Evolutionary conservation across 306 rosid species (phyloP), one percentile per base, ranked within the genome.

Genomic region (Rubus parviflorus): DNA sequence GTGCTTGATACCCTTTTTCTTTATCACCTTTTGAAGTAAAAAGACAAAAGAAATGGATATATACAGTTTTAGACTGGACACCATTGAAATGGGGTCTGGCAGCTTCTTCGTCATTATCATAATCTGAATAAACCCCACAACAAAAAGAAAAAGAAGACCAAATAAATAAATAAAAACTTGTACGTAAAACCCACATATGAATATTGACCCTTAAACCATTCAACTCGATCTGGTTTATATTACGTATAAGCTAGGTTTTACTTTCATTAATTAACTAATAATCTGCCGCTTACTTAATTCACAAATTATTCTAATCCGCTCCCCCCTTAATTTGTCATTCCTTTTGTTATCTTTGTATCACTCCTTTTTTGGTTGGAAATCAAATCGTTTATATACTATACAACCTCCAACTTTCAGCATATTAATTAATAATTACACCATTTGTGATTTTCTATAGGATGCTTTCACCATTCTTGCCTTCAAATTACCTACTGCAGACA

Each of bases 101-200:
- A 57, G 79, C 70, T 80, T 74, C 75, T 20, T 65, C 12, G 71
- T 75, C 72, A 13, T 70, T 69, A 40, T 80, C 58, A 23, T 45
- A 1, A n/a, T 25, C 40, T 20, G 19, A 9, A 51, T 9, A 60
- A 60, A 60, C 66, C 68, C 68, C 45, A 63, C 69, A 63, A 3
- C 23, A 8, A 64, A 64, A 64, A 64, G 47, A 17, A 62, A 37
- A 38, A 64, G 69, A 37, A 13, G 22, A 63, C 15, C 5, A 1
- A 19, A 43, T 9, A 43, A 43, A 43, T 43, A 19, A 54, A 8
- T 5, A 62, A 13, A 43, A 35, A 0, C 68, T 30, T 25, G 42
- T 11, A 1, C 8, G 53, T 63, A 38, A 62, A 62, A n/a, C n/a
- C n/a, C n/a, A n/a, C 63, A 57, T 57, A 9, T 7, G 3, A 19